phyloP scores from a whole-genome alignment of 1,284 basidiomycete species.

The Malassezia nana region DNA sequence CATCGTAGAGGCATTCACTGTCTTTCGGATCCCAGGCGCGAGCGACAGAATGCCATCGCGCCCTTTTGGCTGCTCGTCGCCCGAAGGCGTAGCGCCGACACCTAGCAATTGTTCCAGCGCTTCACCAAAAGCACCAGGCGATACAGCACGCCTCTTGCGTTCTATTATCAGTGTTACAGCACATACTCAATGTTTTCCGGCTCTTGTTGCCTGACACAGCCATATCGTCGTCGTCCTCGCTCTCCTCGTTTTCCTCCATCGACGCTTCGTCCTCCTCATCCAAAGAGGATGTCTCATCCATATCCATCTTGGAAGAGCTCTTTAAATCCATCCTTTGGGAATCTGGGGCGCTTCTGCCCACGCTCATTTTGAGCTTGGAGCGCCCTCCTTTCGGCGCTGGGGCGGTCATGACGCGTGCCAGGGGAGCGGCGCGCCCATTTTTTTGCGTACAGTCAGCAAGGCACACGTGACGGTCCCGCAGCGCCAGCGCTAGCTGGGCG shows the following conservation, averaged over 20 bases:
- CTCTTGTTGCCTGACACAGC: neutral
- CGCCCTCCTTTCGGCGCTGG: neutral
- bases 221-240: conserved; percentile 21
- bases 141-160: conserved; percentile 40
- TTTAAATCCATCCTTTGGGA: neutral
- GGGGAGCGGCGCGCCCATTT: neutral
- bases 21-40: conserved; percentile 37
- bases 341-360: conserved; percentile 9
- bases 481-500: conserved; percentile 1
- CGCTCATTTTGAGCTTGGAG: conserved; percentile 25
- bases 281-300: neutral
- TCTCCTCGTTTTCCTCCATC: conserved; percentile 13
- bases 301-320: neutral
- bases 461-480: conserved; percentile 7
- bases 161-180: conserved; percentile 16
- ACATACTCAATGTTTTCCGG: conserved; percentile 37
- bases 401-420: conserved; percentile 3
- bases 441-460: conserved; percentile 8
- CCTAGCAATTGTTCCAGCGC: conserved; percentile 37
- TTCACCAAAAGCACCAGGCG: conserved; percentile 38
- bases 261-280: conserved; percentile 11
- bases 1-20: conserved; percentile 31
- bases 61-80: conserved; percentile 4
- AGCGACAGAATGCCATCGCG: conserved; percentile 34
- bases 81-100: conserved; percentile 2